Conservation (phyloP, 495 filamentous ascomycete species). For the Neurospora sp. region DNA sequence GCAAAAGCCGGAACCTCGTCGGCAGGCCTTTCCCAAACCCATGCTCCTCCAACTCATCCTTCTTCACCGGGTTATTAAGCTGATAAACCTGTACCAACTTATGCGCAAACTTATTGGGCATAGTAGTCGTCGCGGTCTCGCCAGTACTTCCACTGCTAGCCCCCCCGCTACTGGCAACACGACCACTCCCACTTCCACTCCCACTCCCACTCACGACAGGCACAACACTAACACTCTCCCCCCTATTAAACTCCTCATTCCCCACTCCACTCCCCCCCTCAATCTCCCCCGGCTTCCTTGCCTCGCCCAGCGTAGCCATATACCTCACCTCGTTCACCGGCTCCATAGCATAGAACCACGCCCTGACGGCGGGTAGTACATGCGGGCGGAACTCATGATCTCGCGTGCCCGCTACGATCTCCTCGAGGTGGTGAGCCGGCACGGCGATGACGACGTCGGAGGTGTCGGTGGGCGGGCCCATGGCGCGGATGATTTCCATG, state of each 20-base stretch:
- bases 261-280: slow-evolving; percentile 26
- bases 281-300: slow-evolving; percentile 33
- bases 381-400: slow-evolving; percentile 39
- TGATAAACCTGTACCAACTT: slow-evolving; percentile 42
- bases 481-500: slow-evolving; percentile 28
- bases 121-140: background rate
- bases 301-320: slow-evolving; percentile 35
- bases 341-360: slow-evolving; percentile 40
- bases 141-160: background rate
- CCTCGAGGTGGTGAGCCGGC: slow-evolving; percentile 25
- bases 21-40: slow-evolving; percentile 32
- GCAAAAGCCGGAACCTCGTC: slow-evolving; percentile 29
- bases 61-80: slow-evolving; percentile 39
- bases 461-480: slow-evolving; percentile 34
- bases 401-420: slow-evolving; percentile 29
- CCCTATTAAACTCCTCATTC: slow-evolving; percentile 40
- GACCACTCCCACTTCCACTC: background rate
- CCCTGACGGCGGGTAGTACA: slow-evolving; percentile 26
- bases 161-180: background rate
- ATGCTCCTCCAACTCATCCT: slow-evolving; percentile 30
- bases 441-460: slow-evolving; percentile 40
- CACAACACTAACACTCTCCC: background rate
- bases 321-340: slow-evolving; percentile 34
- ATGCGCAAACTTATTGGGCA: slow-evolving; percentile 27
- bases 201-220: background rate